Evolutionary conservation across 78 protist genomes (phyloP).

Genomic region (Salpingoeca rosetta): DNA sequence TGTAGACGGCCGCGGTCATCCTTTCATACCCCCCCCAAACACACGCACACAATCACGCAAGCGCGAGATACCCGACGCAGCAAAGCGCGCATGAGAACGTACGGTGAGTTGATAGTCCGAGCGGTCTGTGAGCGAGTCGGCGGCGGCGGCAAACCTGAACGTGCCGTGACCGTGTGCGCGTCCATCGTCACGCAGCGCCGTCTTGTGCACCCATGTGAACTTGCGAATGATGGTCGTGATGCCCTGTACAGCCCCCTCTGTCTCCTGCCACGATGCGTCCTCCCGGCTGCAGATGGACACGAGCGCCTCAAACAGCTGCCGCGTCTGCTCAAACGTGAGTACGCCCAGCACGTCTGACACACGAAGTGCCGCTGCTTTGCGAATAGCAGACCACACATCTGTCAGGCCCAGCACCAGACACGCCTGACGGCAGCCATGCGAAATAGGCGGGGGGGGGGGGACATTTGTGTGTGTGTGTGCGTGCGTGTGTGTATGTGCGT

Average conservation of each 20-base stretch:
- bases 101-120: neutral
- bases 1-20: neutral
- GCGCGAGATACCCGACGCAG: neutral
- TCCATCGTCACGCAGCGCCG: neutral
- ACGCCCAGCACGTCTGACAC: neutral
- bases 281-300: neutral
- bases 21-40: neutral
- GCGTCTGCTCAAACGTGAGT: neutral
- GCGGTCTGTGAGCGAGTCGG: neutral
- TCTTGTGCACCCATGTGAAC: neutral
- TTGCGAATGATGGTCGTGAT: neutral
- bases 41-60: neutral
- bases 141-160: neutral
- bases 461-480: no score
- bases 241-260: conserved; percentile 13
- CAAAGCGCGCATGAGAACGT: neutral
- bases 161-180: neutral
- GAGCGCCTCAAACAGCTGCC: neutral
- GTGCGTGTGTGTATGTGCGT: no score
- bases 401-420: conserved; percentile 5
- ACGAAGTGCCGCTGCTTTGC: neutral
- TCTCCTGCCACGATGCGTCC: conserved; percentile 2
- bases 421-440: neutral
- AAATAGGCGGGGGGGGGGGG: neutral
- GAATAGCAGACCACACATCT: conserved; percentile 31